A percentile compares a stretch with the other conserved stretches of the same genome.
phyloP scores from a whole-genome alignment of 2,329 filamentous ascomycete species.

The Fusarium guadeloupense region DNA sequence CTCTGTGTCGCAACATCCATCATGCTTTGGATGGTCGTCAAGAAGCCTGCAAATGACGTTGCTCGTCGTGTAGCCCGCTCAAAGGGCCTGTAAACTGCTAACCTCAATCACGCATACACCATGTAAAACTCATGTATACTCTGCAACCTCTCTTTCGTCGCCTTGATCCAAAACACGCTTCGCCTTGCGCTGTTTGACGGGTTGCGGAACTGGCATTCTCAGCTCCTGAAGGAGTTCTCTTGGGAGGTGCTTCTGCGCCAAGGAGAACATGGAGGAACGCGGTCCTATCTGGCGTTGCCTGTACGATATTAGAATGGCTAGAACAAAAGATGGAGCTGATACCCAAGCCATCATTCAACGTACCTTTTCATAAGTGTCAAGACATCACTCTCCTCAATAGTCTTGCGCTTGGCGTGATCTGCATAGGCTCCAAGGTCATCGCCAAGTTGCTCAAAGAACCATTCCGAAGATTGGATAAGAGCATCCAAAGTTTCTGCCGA shows the following conservation, averaged over 20 bases:
- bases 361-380: slow-evolving; percentile 85
- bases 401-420: slow-evolving; percentile 82
- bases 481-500: slow-evolving; percentile 77
- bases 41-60: slow-evolving; percentile 81
- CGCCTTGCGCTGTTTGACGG: slow-evolving; percentile 57
- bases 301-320: slow-evolving; percentile 48
- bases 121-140: slow-evolving; percentile 46
- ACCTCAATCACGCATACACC: slow-evolving; percentile 19
- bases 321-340: slow-evolving; percentile 37
- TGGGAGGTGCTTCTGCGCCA: slow-evolving; percentile 85
- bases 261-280: slow-evolving; percentile 79
- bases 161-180: slow-evolving; percentile 45
- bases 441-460: slow-evolving; percentile 90
- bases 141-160: slow-evolving; percentile 49
- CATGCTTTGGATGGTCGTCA: slow-evolving; percentile 96
- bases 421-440: slow-evolving; percentile 84
- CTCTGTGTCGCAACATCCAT: slow-evolving; percentile 85
- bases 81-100: slow-evolving; percentile 40
- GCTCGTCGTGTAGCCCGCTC: slow-evolving; percentile 68
- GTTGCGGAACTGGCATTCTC: slow-evolving; percentile 71
- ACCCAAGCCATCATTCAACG: slow-evolving; percentile 46
- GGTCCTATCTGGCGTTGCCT: slow-evolving; percentile 81
- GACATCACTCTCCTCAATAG: slow-evolving; percentile 86
- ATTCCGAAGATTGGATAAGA: slow-evolving; percentile 83
- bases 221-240: slow-evolving; percentile 85